Percentiles rank a stretch among this genome's conserved stretches.
Evolutionary conservation across 805 yeast species (phyloP).

Genomic region (Candida coleopterorum): DNA sequence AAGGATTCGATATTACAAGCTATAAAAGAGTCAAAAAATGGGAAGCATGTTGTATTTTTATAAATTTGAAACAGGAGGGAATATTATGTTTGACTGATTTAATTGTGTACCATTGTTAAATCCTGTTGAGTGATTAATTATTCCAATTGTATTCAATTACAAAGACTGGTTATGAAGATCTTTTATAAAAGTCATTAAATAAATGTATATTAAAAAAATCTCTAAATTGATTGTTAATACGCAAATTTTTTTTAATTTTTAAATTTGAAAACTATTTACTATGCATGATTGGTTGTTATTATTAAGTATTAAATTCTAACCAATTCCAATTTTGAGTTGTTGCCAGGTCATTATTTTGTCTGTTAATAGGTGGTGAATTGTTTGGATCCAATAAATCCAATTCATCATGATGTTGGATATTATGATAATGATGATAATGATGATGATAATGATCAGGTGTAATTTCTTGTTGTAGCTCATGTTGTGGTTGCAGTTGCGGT

Average conservation of each 20-base stretch:
- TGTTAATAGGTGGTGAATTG: constrained; percentile 1
- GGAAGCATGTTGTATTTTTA: constrained; percentile 40
- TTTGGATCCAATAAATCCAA: constrained; percentile 6
- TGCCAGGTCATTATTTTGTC: constrained; percentile 1
- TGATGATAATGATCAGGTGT: constrained; percentile 1
- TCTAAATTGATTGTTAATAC: too few species aligned
- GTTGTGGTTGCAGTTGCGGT: neutral
- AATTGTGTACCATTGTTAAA: too few species aligned
- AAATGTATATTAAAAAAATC: too few species aligned
- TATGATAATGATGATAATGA: constrained; percentile 4
- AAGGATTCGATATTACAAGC: constrained; percentile 40
- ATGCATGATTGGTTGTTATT: constrained; percentile 1
- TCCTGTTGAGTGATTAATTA: too few species aligned
- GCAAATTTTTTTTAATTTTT: too few species aligned
- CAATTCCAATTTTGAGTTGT: constrained; percentile 16
- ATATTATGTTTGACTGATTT: too few species aligned
- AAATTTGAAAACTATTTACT: too few species aligned
- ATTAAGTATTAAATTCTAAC: constrained; percentile 25
- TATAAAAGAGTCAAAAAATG: constrained; percentile 34
- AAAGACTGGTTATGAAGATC: too few species aligned
- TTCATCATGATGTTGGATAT: constrained; percentile 7
- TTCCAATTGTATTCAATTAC: too few species aligned
- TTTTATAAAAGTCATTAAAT: too few species aligned
- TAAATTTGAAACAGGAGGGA: too few species aligned
- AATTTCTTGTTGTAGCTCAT: neutral